Base-by-base conservation (phyloP, 805 yeast species). In the Dipodascus geniculatus region DNA sequence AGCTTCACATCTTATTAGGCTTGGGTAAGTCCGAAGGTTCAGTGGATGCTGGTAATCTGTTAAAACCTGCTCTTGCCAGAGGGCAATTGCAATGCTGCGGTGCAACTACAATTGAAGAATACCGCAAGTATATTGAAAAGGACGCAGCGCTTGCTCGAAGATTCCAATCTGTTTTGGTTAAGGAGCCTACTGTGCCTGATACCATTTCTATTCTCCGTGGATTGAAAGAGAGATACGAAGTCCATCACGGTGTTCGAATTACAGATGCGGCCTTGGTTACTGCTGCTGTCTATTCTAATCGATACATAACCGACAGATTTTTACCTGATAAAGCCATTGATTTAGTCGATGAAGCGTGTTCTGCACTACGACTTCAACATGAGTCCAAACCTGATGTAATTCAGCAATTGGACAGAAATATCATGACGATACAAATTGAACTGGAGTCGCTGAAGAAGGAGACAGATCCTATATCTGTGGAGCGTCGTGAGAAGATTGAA, bases 251-350 rank as follows among this genome's bases (percentile, higher is more conserved):
- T 71, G 99, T 91, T 4, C 79, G 96, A 58, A 87, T 91, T 55
- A 79, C 91, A 2, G 99, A 91, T 65, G 79, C 89, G 50, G 96
- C 99, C 0, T 74, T 91, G 54, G 97, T 91, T 1, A 85, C 96
- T 0, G 96, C 98, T 11, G 96, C 96, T 0, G 82, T 87, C 3
- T 80, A 90, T 64, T 82, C 95, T 50, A 87, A 88, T 64, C 77
- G 99, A 58, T 91, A 91, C 66, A 87, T 91, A 54, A 85, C 95
- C 2, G 97, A 91, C 66, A 72, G 98, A 53, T 89, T 82, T 63
- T 72, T 91, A 42, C 99, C 99, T 0, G 99, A 91, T 65, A 91
- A 91, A 72, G 98, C 98, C 20, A 91, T 91, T 59, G 99, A 91
- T 68, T 76, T 91, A 59, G 93, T 91, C 1, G 99, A 91, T 70